phyloP scores from a whole-genome alignment of 352 stramenopile species.

The Pythium vanterpoolii region DNA sequence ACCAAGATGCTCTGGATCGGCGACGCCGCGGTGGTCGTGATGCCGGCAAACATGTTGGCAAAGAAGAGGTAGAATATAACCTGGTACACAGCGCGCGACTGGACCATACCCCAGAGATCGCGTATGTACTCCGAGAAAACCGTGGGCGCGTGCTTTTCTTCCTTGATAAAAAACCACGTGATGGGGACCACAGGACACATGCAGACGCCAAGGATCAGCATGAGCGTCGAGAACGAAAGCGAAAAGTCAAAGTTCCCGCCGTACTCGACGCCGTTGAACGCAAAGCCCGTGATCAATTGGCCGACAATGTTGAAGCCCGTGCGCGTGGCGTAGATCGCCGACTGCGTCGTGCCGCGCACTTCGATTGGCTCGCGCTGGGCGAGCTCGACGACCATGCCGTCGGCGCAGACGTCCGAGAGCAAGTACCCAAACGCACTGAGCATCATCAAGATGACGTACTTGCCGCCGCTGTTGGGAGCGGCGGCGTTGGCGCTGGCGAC shows the following conservation, averaged over 20 bases:
- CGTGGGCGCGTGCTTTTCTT: slow-evolving; percentile 22
- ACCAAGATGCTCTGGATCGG: slow-evolving; percentile 30
- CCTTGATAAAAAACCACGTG: slow-evolving; percentile 34
- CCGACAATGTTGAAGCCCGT: slow-evolving; percentile 25
- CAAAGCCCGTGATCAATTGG: slow-evolving; percentile 18
- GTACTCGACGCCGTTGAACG: slow-evolving; percentile 34
- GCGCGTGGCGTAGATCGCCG: slow-evolving; percentile 27
- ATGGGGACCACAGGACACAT: slow-evolving; percentile 21
- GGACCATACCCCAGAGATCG: slow-evolving; percentile 27
- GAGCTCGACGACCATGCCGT: slow-evolving; percentile 32
- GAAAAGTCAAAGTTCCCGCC: slow-evolving; percentile 24
- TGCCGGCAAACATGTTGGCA: slow-evolving; percentile 28
- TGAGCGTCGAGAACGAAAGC: slow-evolving; percentile 27
- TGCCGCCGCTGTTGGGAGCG: slow-evolving; percentile 19
- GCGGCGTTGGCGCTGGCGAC: slow-evolving; percentile 6
- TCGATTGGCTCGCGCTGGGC: slow-evolving; percentile 33
- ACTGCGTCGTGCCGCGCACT: slow-evolving; percentile 31
- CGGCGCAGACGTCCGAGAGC: slow-evolving; percentile 31
- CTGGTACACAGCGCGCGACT: slow-evolving; percentile 43
- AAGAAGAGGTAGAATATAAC: slow-evolving; percentile 45
- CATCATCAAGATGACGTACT: slow-evolving; percentile 40
- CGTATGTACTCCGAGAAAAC: slow-evolving; percentile 25
- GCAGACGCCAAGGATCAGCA: slow-evolving; percentile 22
- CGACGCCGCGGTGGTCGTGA: slow-evolving; percentile 27
- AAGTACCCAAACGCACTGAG: slow-evolving; percentile 34